Percentiles rank a stretch among this genome's conserved stretches.
These are phyloP conservation scores for Yamadazyma aaseri DNA, from an alignment of 1,139 yeast genomes.

Conservation along the genomic window DNA sequence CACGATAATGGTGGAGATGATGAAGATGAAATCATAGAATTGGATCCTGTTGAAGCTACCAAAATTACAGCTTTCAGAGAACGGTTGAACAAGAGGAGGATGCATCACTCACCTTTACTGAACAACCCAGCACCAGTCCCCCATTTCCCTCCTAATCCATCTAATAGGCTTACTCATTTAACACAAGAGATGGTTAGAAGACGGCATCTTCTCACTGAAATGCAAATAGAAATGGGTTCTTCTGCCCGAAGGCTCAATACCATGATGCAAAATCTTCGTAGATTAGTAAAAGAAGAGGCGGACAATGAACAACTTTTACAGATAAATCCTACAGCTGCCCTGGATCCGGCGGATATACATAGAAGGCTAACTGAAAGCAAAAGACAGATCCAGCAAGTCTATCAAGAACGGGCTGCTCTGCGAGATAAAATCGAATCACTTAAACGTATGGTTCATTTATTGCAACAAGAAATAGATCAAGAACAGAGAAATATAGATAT, in stretches of 20 bases:
- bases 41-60: slow-evolving; percentile 28
- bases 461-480: no score
- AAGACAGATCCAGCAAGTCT: not conserved
- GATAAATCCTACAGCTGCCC: not conserved
- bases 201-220: no score
- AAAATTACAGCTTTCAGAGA: slow-evolving; percentile 21
- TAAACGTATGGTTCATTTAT: not conserved
- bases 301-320: not conserved
- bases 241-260: no score
- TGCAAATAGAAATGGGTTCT: no score
- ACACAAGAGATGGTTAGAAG: no score
- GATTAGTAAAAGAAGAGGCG: slow-evolving; percentile 1
- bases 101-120: slow-evolving; percentile 8
- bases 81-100: not conserved
- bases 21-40: slow-evolving; percentile 28
- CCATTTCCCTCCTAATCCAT: slow-evolving; percentile 20
- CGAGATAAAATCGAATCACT: not conserved
- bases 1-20: slow-evolving; percentile 18
- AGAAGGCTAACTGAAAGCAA: not conserved
- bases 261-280: slow-evolving; percentile 2
- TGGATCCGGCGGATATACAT: not conserved
- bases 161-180: no score
- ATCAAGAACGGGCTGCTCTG: not conserved
- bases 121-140: slow-evolving; percentile 37
- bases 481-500: not conserved